Base-by-base conservation (phyloP, 2,329 filamentous ascomycete genomes). In the Canariomyces notabilis region DNA sequence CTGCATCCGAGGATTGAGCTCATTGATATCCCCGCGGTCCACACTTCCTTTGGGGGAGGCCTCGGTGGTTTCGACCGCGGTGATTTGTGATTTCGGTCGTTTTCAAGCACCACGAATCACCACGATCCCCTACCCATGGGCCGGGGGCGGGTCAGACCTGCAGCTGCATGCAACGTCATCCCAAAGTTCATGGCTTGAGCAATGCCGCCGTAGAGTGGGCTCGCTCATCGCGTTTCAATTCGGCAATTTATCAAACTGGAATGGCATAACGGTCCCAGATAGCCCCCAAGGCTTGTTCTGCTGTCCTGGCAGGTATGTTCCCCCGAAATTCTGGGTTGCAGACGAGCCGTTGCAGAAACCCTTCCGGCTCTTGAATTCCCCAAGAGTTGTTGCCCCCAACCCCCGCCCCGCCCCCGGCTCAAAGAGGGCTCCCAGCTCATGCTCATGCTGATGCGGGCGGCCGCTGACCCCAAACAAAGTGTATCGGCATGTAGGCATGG, bases 401-500 rank as follows among this genome's bases (percentile, higher is more conserved):
- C 4, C 8, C 11, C 11, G 22, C 22, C 6, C 9, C 4, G 4
- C 9, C 14, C 26, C 7, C 7, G 26, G 7, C 14, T 9, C 26
- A 11, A 12, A 29, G 26, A n/a, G n/a, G n/a, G n/a, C n/a, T n/a
- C n/a, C n/a, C n/a, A n/a, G 26, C 4, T 37, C 22, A 34, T 31
- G 36, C 35, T 22, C 26, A 23, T 21, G 20, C 22, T 56, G 48
- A 55, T 11, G 39, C 44, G 16, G 39, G 46, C 49, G 62, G 64
- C 54, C 73, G 75, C 49, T 75, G 70, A 2, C 66, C 72, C 53
- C 65, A 71, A 38, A 67, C 64, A 46, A 72, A 65, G 31, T 66
- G 64, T 18, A 66, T 66, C 34, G 69, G 67, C 32, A 75, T 52
- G 32, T 73, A 73, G 4, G 69, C 66, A 55, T 74, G 72, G 2